Conservation (phyloP, 495 filamentous ascomycete species). For the Lasiosphaeria ovina region DNA sequence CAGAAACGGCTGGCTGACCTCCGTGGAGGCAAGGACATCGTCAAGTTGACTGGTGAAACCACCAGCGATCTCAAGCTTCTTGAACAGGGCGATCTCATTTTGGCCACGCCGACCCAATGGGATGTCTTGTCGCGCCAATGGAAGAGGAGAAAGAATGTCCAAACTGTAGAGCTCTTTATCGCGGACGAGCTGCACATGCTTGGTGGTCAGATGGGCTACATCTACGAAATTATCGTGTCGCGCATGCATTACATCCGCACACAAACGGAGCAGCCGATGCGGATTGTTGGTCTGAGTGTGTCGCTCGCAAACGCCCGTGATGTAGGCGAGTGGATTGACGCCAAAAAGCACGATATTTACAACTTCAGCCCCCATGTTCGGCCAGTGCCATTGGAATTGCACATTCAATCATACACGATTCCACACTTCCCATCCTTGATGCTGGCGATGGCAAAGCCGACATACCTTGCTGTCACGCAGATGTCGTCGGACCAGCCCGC, state of each 20-base stretch:
- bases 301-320: constrained; percentile 91
- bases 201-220: constrained; percentile 83
- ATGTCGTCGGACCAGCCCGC: constrained; percentile 85
- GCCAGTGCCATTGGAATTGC: constrained; percentile 83
- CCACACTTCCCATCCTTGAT: constrained; percentile 97
- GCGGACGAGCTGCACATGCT: constrained; percentile 96
- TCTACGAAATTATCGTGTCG: constrained; percentile 94
- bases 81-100: constrained; percentile 82
- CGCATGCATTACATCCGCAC: constrained; percentile 95
- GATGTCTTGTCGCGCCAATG: constrained; percentile 93
- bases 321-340: constrained; percentile 97
- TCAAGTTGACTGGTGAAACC: constrained; percentile 92
- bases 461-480: constrained; percentile 80
- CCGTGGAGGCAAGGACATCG: constrained; percentile 83
- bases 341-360: constrained; percentile 96
- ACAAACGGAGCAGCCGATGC: constrained; percentile 79
- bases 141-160: constrained; percentile 93
- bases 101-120: constrained; percentile 93
- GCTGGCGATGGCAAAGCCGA: constrained; percentile 96
- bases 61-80: constrained; percentile 88
- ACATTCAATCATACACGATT: constrained; percentile 92
- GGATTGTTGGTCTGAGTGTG: constrained; percentile 88
- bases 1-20: constrained; percentile 67
- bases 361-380: constrained; percentile 95
- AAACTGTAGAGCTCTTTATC: constrained; percentile 87